Percentiles rank a stretch among this genome's conserved stretches.
phyloP scores from a whole-genome alignment of 129 eudicot species.

The Flaveria robusta region DNA sequence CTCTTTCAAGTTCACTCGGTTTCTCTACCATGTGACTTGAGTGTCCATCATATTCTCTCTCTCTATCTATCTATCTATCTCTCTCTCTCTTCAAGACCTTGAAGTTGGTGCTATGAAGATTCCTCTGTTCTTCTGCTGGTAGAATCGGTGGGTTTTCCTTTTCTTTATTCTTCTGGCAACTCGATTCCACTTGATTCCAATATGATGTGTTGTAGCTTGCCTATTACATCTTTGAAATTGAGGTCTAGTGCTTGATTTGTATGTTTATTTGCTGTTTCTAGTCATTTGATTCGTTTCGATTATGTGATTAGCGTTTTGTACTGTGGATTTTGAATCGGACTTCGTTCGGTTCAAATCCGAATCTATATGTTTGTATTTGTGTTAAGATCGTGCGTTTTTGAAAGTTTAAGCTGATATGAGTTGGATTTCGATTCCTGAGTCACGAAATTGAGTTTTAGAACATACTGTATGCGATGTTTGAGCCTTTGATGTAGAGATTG shows the following conservation, averaged over 20 bases:
- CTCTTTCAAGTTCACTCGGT: constrained; percentile 39
- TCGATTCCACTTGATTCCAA: constrained; percentile 25
- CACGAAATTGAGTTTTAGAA: constrained; percentile 13
- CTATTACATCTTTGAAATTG: not conserved
- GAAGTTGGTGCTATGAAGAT: constrained; percentile 40
- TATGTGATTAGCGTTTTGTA: not conserved
- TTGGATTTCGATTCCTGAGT: not conserved
- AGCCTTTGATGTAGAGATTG: constrained; percentile 8
- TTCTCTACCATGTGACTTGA: constrained; percentile 40
- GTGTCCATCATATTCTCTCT: constrained; percentile 30
- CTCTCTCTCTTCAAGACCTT: constrained; percentile 27
- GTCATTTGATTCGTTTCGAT: constrained; percentile 11
- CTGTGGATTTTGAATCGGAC: constrained; percentile 16
- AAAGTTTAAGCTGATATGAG: constrained; percentile 4
- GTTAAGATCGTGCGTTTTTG: constrained; percentile 24
- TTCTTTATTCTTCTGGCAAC: constrained; percentile 12
- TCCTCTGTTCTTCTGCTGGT: constrained; percentile 26
- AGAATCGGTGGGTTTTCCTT: constrained; percentile 25
- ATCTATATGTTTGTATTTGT: constrained; percentile 22
- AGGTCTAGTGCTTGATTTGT: constrained; percentile 23
- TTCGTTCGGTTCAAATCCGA: not conserved
- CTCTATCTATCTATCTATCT: constrained; percentile 25
- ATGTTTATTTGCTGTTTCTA: constrained; percentile 5
- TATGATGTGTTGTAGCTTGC: constrained; percentile 17
- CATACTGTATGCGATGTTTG: not conserved